phyloP scores from a whole-genome alignment of 129 eudicot genomes.

The Silybum marianum region DNA sequence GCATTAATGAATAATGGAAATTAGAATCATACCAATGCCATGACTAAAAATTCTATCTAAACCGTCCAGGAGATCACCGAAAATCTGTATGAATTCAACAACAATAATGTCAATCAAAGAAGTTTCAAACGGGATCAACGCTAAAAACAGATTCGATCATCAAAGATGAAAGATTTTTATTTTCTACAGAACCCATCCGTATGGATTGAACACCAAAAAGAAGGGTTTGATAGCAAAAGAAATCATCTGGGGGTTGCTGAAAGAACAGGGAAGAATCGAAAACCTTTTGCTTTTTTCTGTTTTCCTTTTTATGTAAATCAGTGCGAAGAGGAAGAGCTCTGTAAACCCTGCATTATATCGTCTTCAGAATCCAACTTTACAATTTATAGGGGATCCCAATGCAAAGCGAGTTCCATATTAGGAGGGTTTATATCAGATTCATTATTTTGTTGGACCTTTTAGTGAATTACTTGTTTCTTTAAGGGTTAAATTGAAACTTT shows the following conservation, averaged over 20 bases:
- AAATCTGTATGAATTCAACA: constrained; percentile 36
- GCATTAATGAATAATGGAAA: neutral
- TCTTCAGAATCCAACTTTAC: constrained; percentile 17
- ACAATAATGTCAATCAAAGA: constrained; percentile 19
- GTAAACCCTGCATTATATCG: constrained; percentile 27
- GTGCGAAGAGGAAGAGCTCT: constrained; percentile 6
- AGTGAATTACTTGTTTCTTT: neutral
- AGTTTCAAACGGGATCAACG: constrained; percentile 17
- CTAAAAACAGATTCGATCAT: constrained; percentile 29
- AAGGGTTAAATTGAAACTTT: neutral
- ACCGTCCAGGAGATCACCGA: constrained; percentile 33
- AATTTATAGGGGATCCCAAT: constrained; percentile 12
- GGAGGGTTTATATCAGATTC: constrained; percentile 1
- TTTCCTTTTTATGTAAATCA: neutral
- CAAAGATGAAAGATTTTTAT: constrained; percentile 18
- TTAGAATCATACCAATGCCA: constrained; percentile 46
- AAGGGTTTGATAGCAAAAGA: neutral
- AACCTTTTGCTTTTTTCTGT: constrained; percentile 18
- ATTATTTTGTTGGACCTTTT: neutral
- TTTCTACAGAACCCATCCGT: neutral
- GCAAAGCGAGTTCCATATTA: neutral
- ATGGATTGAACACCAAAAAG: constrained; percentile 14
- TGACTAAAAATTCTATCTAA: constrained; percentile 26
- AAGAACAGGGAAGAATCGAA: constrained; percentile 21
- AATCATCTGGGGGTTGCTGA: constrained; percentile 8